Conservation (phyloP, 176 grass and related monocot species). For the Sorghum bicolor region Sorghum_bicolor_NCBIv3 NC_012875.2:53318001-53318500, state of each 20-base stretch:
- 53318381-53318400: not conserved
- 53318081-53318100: not conserved
- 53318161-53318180: conserved; percentile 42
- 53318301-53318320: not conserved
- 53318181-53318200: conserved; percentile 40
- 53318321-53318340: not conserved
- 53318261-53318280: conserved; percentile 94
- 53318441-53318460: not conserved
- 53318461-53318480: not conserved
- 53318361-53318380: not conserved
- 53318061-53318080: conserved; percentile 12
- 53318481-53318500: not conserved
- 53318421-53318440: not conserved
- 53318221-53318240: conserved; percentile 39
- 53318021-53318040: conserved; percentile 34
- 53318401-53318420: not conserved
- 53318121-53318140: conserved; percentile 53
- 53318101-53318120: conserved; percentile 17
- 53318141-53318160: conserved; percentile 52
- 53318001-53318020: conserved; percentile 64
- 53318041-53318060: conserved; percentile 52
- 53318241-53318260: conserved; percentile 72
- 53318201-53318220: conserved; percentile 47
- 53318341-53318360: not conserved
- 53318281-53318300: conserved; percentile 89